These are phyloP conservation scores for Blastocystis hominis DNA, from an alignment of 352 stramenopile genomes.

Conservation along the genomic window DNA sequence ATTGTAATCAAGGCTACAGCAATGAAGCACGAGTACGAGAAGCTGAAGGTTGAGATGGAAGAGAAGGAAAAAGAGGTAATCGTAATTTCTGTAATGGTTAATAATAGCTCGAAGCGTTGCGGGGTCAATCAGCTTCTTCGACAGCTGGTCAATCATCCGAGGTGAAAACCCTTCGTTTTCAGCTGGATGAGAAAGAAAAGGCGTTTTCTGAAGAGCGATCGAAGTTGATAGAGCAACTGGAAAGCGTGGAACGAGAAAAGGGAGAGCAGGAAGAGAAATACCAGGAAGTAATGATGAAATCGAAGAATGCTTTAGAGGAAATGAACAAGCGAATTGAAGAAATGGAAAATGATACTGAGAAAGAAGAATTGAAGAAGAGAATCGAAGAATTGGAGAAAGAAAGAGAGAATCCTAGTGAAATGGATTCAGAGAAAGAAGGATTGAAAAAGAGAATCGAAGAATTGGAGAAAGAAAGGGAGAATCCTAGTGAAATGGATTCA, in stretches of 20 bases:
- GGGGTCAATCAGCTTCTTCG: not conserved
- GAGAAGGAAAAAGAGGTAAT: not conserved
- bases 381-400: slow-evolving; percentile 4
- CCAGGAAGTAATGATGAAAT: not conserved
- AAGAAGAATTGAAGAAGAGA: not conserved
- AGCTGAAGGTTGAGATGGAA: slow-evolving; percentile 1
- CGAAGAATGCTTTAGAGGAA: not conserved
- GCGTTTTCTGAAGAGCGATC: not conserved
- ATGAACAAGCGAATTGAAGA: not conserved
- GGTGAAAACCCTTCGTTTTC: not conserved
- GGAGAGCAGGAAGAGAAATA: not conserved
- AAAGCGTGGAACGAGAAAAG: not conserved
- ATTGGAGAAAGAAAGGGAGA: not conserved
- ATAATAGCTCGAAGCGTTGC: not conserved
- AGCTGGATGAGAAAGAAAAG: not conserved
- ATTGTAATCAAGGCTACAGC: slow-evolving; percentile 34
- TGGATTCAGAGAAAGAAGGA: not conserved
- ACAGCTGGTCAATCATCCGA: not conserved
- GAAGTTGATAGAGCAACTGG: not conserved
- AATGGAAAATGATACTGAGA: not conserved
- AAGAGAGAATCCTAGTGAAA: not conserved
- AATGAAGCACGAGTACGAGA: slow-evolving; percentile 51
- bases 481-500: not conserved
- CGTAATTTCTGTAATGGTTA: not conserved
- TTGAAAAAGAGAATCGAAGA: not conserved